Evolutionary conservation across 805 yeast genomes (phyloP), one percentile per base, ranked within the genome.

Genomic region (Isabelozyma heimii): DNA sequence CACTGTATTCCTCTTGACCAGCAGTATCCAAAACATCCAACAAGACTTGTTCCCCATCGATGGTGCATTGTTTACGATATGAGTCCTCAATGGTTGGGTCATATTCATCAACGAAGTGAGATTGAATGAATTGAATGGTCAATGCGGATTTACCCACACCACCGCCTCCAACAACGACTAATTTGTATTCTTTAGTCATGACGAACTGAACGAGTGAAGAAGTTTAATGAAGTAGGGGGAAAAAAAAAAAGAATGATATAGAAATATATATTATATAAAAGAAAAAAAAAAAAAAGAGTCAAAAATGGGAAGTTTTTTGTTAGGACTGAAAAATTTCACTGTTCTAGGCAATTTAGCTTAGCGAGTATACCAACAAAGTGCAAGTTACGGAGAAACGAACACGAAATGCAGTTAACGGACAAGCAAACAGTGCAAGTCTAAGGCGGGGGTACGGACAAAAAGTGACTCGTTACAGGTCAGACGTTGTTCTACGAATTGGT

Each of bases 141-240:
- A 94, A 75, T 5, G 99, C 98, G 20, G 96, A 87, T 69, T 94
- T 94, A 72, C 99, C 99, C 48, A 94, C 99, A 71, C 97, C 97
- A 64, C 98, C 98, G 38, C 97, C 97, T 48, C 98, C 99, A 48
- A 92, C 97, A 42, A 92, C 97, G 4, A 94, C 99, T 51, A 94
- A 72, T 65, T 95, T 91, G 67, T 85, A 92, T 69, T 91, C 97
- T 67, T 87, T 80, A 48, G 81, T 76, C 70, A 65, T 67, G 40
- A n/a, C 40, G 40, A 37, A 30, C n/a, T 30, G n/a, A 30, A 30
- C 35, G 35, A 30, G n/a, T 30, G 35, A 30, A 30, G 35, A 30
- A 30, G 8, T 30, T 20, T 1, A 20, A 20, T 20, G 24, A 20
- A 20, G 6, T n/a, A n/a, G n/a, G n/a, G n/a, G n/a, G 24, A 20